Evolutionary conservation across 805 yeast genomes (phyloP).

Genomic region (Geotrichum ghanense): DNA sequence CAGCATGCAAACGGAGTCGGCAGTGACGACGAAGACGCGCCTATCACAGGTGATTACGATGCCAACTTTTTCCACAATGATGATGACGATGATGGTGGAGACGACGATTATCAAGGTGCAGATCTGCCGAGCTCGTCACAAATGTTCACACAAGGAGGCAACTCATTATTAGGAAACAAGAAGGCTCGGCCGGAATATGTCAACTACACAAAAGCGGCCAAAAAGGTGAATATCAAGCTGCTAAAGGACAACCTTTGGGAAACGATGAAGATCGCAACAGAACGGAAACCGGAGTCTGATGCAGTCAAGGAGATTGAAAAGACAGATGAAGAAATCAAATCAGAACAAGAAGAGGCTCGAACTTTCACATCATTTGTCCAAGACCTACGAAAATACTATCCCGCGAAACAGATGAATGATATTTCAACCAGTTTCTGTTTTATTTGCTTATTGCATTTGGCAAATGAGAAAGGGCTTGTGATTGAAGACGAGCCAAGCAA

Average conservation of each 20-base stretch:
- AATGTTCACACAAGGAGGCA: conserved; percentile 8
- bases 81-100: conserved; percentile 27
- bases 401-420: conserved; percentile 46
- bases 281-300: conserved; percentile 2
- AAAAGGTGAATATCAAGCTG: conserved; percentile 62
- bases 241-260: conserved; percentile 72
- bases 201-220: conserved; percentile 60
- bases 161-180: conserved; percentile 6
- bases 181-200: conserved; percentile 26
- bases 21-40: conserved; percentile 8
- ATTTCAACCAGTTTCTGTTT: conserved; percentile 78
- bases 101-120: conserved; percentile 21
- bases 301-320: background rate
- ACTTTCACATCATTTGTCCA: conserved; percentile 38
- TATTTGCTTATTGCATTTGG: conserved; percentile 71
- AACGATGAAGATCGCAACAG: conserved; percentile 21
- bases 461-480: conserved; percentile 69
- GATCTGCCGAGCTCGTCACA: conserved; percentile 4
- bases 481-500: conserved; percentile 37
- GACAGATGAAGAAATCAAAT: background rate
- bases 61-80: conserved; percentile 26
- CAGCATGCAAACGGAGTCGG: conserved; percentile 8
- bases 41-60: conserved; percentile 21
- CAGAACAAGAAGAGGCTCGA: conserved; percentile 1
- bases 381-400: conserved; percentile 41